These are phyloP conservation scores for Linum usitatissimum DNA, from an alignment of 345 rosid species.

Conservation along the genomic window DNA sequence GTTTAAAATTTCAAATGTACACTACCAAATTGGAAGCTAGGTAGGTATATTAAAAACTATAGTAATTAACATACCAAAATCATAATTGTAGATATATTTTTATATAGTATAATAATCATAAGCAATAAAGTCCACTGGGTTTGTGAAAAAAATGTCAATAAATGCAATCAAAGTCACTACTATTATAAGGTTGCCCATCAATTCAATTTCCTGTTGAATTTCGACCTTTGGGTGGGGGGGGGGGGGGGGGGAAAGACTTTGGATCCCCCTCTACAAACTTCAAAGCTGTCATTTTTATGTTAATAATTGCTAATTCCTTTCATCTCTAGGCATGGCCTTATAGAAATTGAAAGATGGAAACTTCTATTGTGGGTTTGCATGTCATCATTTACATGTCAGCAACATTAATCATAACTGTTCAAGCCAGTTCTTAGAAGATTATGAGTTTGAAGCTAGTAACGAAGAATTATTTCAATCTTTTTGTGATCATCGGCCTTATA, in stretches of 20 bases:
- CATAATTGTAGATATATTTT: too few relatives aligned
- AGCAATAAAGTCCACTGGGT: neutral
- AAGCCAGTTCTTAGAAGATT: too few relatives aligned
- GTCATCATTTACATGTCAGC: neutral
- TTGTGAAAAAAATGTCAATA: neutral
- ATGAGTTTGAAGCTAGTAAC: too few relatives aligned
- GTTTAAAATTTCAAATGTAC: neutral
- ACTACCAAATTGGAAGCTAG: neutral
- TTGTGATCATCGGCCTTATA: too few relatives aligned
- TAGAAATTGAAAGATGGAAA: conserved; percentile 14
- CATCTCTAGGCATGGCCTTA: neutral
- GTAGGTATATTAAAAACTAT: neutral
- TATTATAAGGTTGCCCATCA: neutral
- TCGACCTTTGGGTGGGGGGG: neutral
- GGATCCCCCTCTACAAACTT: conserved; percentile 19
- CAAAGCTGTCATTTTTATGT: neutral
- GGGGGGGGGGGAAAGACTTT: conserved; percentile 19
- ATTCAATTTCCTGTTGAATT: conserved; percentile 4
- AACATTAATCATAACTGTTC: too few relatives aligned
- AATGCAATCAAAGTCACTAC: neutral
- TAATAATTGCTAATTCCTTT: neutral
- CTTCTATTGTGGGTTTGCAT: conserved; percentile 13
- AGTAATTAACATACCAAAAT: too few relatives aligned
- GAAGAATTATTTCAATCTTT: too few relatives aligned
- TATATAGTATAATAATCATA: too few relatives aligned